These are phyloP conservation scores for Cladosporium sp. DNA, from an alignment of 2,329 filamentous ascomycete genomes.

Conservation along the genomic window DNA sequence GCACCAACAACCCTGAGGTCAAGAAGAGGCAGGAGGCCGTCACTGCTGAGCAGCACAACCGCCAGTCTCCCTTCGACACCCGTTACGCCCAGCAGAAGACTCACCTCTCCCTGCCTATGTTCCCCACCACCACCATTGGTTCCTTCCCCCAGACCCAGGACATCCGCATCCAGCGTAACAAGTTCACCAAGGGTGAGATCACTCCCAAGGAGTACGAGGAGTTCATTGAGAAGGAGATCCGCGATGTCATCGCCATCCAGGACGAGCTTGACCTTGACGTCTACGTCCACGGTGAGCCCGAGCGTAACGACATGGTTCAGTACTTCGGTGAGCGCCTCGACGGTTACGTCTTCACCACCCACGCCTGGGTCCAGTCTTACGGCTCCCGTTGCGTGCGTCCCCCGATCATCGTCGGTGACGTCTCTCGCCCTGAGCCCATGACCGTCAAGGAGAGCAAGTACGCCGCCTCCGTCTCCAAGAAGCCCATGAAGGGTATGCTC, in stretches of 20 bases:
- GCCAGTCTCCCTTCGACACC: slow-evolving; percentile 80
- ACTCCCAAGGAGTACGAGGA: slow-evolving; percentile 88
- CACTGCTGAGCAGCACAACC: slow-evolving; percentile 79
- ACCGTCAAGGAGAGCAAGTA: slow-evolving; percentile 99
- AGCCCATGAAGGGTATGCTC: slow-evolving; percentile 99
- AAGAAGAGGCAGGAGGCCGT: slow-evolving; percentile 94
- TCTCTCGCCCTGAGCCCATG: slow-evolving; percentile 95
- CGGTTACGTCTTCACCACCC: slow-evolving; percentile 97
- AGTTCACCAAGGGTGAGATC: slow-evolving; percentile 99
- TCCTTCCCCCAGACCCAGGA: slow-evolving; percentile 99
- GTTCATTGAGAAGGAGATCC: slow-evolving; percentile 99
- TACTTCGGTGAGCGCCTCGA: slow-evolving; percentile 98
- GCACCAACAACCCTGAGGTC: slow-evolving; percentile 95
- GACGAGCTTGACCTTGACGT: slow-evolving; percentile 97
- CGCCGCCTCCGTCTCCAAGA: slow-evolving; percentile 90
- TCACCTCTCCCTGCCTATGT: slow-evolving; percentile 88
- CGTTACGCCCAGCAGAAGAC: slow-evolving; percentile 87
- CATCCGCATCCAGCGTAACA: slow-evolving; percentile 94
- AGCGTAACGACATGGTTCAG: slow-evolving; percentile 99
- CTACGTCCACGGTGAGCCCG: slow-evolving; percentile 96
- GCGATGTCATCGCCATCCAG: slow-evolving; percentile 92
- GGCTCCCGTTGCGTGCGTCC: slow-evolving; percentile 97
- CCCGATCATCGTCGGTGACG: slow-evolving; percentile 97
- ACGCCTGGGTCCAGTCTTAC: slow-evolving; percentile 98
- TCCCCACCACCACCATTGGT: slow-evolving; percentile 98